Evolutionary conservation across 2,329 filamentous ascomycete genomes (phyloP).

Genomic region (Cyanodermella asteris): DNA sequence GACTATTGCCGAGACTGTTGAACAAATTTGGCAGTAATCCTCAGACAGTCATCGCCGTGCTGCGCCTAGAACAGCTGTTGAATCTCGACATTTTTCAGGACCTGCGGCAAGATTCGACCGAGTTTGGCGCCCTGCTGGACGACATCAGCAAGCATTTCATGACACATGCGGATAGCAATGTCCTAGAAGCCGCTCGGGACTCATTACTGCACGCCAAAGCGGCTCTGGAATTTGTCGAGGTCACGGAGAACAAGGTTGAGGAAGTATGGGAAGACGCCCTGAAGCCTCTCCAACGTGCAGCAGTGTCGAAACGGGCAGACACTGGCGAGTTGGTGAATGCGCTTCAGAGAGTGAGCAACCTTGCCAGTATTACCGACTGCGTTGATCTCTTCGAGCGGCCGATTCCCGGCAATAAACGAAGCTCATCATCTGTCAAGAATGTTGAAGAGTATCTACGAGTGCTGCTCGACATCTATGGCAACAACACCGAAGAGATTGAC

Average conservation of each 20-base stretch:
- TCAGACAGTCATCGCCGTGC: constrained; percentile 62
- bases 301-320: constrained; percentile 52
- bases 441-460: too few species aligned
- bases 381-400: constrained; percentile 55
- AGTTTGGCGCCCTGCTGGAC: constrained; percentile 61
- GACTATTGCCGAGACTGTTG: constrained; percentile 61
- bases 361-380: constrained; percentile 61
- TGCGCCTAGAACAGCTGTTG: constrained; percentile 67
- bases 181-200: constrained; percentile 62
- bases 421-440: too few species aligned
- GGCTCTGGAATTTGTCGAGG: constrained; percentile 72
- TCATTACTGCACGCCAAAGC: constrained; percentile 68
- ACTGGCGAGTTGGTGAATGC: constrained; percentile 47
- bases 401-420: too few species aligned
- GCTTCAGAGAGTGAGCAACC: constrained; percentile 57
- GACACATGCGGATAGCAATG: constrained; percentile 69
- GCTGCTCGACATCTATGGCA: too few species aligned
- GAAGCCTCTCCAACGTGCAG: constrained; percentile 47
- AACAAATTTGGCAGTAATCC: constrained; percentile 88
- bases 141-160: constrained; percentile 89
- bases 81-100: constrained; percentile 77
- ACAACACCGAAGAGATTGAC: too few species aligned
- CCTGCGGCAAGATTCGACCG: constrained; percentile 62
- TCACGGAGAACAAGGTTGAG: constrained; percentile 59
- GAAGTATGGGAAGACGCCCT: constrained; percentile 70